These are phyloP conservation scores for Taphrina wiesneri DNA, from an alignment of 1,139 yeast species.

Conservation along the genomic window DNA sequence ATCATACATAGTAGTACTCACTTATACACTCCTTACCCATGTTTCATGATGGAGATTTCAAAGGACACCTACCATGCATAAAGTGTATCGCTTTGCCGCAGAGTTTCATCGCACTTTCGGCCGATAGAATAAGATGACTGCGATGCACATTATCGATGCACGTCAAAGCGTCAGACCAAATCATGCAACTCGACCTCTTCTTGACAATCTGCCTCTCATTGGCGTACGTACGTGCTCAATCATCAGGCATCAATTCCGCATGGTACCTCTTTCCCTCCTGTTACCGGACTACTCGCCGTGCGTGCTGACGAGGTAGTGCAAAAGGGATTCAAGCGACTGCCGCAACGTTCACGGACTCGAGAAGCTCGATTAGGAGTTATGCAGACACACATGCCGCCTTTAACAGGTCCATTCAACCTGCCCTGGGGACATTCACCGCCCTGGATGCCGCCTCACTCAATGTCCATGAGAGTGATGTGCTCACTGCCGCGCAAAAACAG, in stretches of 20 bases:
- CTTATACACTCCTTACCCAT: neutral
- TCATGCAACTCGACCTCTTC: neutral
- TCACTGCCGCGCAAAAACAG: conserved; percentile 4
- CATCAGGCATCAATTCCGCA: neutral
- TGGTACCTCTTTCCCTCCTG: neutral
- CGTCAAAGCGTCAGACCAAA: neutral
- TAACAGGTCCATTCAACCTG: neutral
- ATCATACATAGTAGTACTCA: neutral
- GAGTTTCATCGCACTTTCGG: neutral
- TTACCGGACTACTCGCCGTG: neutral
- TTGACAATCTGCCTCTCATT: neutral
- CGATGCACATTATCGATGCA: neutral
- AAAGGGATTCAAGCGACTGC: neutral
- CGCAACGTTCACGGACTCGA: neutral
- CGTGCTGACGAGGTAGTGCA: neutral
- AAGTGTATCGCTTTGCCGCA: neutral
- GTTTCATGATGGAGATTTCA: neutral
- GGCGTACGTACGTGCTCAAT: neutral
- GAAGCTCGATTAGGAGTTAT: neutral
- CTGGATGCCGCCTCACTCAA: neutral
- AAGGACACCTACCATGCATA: neutral
- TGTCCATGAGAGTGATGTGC: neutral
- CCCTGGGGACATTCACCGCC: neutral
- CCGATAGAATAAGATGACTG: neutral
- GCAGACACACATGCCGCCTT: neutral